Evolutionary conservation across 495 filamentous ascomycete species (phyloP).

Genomic region (Penicillium maclennaniae): DNA sequence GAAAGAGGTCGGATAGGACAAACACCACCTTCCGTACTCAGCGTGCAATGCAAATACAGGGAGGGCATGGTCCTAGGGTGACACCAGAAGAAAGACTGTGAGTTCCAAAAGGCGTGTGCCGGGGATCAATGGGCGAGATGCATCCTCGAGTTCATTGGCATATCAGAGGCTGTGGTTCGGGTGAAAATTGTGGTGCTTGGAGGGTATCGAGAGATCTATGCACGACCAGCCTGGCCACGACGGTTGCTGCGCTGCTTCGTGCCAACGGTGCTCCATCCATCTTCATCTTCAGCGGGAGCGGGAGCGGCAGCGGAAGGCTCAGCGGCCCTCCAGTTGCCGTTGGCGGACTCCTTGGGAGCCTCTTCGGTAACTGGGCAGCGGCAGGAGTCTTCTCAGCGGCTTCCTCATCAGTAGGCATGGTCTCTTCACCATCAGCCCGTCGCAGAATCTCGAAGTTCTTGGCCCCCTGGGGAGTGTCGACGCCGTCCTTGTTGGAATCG

Average conservation of each 20-base stretch:
- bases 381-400: slow-evolving; percentile 25
- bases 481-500: slow-evolving; percentile 44
- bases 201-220: slow-evolving; percentile 46
- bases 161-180: slow-evolving; percentile 12
- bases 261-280: slow-evolving; percentile 75
- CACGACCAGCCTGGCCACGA: slow-evolving; percentile 45
- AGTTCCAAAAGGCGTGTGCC: background rate
- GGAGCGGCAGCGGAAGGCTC: slow-evolving; percentile 37
- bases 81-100: background rate
- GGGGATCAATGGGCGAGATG: background rate
- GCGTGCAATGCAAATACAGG: slow-evolving; percentile 11
- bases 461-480: slow-evolving; percentile 40
- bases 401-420: slow-evolving; percentile 35
- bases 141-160: slow-evolving; percentile 3
- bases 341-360: slow-evolving; percentile 33
- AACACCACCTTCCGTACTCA: slow-evolving; percentile 16
- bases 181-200: slow-evolving; percentile 23
- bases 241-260: slow-evolving; percentile 52
- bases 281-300: slow-evolving; percentile 49
- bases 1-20: slow-evolving; percentile 17
- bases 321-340: slow-evolving; percentile 40
- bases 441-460: slow-evolving; percentile 54
- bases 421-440: slow-evolving; percentile 46
- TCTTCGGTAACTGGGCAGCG: slow-evolving; percentile 32
- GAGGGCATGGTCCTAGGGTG: slow-evolving; percentile 14